A percentile compares a stretch with the other conserved stretches of the same genome.
Conservation (phyloP, 371 early-diverging fungal species). For the Rhizomucor miehei region DNA sequence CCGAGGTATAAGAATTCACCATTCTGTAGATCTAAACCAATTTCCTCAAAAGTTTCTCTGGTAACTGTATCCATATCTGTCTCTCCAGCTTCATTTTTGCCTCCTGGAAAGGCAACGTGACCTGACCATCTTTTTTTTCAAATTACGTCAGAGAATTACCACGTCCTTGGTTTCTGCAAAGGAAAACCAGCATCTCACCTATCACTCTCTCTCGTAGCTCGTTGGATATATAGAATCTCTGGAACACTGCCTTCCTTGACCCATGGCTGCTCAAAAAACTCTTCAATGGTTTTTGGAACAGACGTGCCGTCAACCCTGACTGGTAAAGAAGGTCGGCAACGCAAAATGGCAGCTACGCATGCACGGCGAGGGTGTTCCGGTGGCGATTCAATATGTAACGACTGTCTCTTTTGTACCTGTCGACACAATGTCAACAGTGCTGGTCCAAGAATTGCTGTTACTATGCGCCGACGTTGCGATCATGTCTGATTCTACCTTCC, state of each 20-base stretch:
- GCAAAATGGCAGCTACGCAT: conserved; percentile 37
- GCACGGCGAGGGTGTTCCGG: conserved; percentile 32
- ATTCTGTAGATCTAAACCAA: conserved; percentile 55
- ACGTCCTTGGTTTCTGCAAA: neutral
- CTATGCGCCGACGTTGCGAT: neutral
- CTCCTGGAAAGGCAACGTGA: conserved; percentile 77
- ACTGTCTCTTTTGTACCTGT: conserved; percentile 12
- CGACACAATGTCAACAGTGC: conserved; percentile 21
- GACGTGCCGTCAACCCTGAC: neutral
- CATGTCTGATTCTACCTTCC: neutral
- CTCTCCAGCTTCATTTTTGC: conserved; percentile 62
- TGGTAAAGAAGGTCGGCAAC: conserved; percentile 21
- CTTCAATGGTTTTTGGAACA: conserved; percentile 14
- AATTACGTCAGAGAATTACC: neutral
- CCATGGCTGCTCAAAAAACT: conserved; percentile 38
- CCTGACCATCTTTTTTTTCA: conserved; percentile 54
- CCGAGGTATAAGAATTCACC: conserved; percentile 54
- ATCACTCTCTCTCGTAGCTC: conserved; percentile 62
- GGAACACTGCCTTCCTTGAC: conserved; percentile 31
- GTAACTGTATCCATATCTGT: conserved; percentile 65
- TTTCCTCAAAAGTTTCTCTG: conserved; percentile 68
- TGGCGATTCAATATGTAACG: conserved; percentile 33
- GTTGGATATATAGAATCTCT: conserved; percentile 65
- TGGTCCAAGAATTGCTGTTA: neutral
- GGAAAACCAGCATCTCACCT: conserved; percentile 28